Percentiles rank a stretch among this genome's conserved stretches.
phyloP scores from a whole-genome alignment of 148 eudicot species.

The Nepenthes gracilis region DNA sequence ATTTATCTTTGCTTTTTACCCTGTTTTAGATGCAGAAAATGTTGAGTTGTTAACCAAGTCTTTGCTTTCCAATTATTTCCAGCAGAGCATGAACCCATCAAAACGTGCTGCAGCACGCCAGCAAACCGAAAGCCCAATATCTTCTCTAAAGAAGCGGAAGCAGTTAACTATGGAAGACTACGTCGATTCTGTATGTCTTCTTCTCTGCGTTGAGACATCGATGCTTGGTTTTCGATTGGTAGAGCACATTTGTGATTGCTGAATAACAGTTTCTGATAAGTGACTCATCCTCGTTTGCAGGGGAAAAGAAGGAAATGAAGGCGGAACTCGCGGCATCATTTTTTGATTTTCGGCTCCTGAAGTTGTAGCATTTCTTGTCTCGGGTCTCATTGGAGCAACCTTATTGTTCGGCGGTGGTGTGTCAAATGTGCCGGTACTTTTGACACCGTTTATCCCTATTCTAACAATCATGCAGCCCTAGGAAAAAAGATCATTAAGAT shows the following conservation, averaged over 20 bases:
- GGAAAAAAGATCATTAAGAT: no score
- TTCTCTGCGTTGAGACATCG: background rate
- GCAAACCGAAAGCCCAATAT: conserved; percentile 64
- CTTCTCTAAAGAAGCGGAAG: conserved; percentile 56
- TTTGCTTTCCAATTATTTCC: background rate
- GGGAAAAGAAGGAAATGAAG: conserved; percentile 44
- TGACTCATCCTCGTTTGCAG: conserved; percentile 19
- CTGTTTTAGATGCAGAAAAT: background rate
- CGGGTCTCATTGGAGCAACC: background rate
- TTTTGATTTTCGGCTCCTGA: background rate
- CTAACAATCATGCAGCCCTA: no score
- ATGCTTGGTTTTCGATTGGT: background rate
- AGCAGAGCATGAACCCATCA: conserved; percentile 58
- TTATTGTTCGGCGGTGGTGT: background rate
- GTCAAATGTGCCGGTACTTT: no score
- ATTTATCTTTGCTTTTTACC: background rate
- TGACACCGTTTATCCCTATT: background rate
- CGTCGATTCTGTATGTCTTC: conserved; percentile 36
- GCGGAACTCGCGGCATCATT: background rate
- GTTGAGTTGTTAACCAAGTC: background rate
- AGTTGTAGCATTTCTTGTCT: no score
- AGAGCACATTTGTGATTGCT: background rate
- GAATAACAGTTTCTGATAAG: background rate
- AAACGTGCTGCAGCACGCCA: conserved; percentile 56
- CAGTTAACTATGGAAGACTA: conserved; percentile 62